Evolutionary conservation across 78 protist genomes (phyloP), one percentile per base, ranked within the genome.

Genomic region (Tieghemostelium lacteum): DNA sequence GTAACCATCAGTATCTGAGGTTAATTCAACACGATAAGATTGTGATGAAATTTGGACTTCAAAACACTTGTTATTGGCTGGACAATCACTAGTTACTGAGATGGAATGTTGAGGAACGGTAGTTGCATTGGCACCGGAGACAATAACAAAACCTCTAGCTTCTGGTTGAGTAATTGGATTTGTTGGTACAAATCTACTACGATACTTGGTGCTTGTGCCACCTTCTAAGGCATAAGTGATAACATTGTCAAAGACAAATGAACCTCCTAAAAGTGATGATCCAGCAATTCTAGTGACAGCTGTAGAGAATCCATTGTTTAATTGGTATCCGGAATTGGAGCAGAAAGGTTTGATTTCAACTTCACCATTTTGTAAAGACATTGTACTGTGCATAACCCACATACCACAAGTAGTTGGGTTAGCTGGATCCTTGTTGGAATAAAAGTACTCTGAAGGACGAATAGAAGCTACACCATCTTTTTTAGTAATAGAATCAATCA

Each of bases 271-370:
- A 3, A 66, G 31, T 2, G 39, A 20, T 8, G 17, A 42, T 12
- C 73, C 73, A 4, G 54, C 73, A 2, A 66, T 37, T 36, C 73
- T 7, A 17, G 26, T 17, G 57, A 52, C 57, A 17, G 57, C 14
- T 14, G 57, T 52, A 6, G 73, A 42, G 20, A 66, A 17, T 6
- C 29, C 39, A n/a, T 42, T 42, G 20, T 66, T 36, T 5, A 52
- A 6, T 7, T 24, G 16, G 16, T 66, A 42, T 31, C 66, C 66
- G 31, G 31, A 8, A 60, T 60, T 60, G 20, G 33, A 39, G 8
- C 73, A 66, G 55, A 22, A 2, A 39, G 73, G 73, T 37, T 3
- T 36, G 50, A 66, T 36, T 40, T 66, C 42, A 20, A 66, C 39
- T 3, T 24, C 39, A n/a, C n/a, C n/a, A n/a, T n/a, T n/a, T n/a